phyloP scores from a whole-genome alignment of 1,284 basidiomycete species.

The Cystobasidium sp. region DNA sequence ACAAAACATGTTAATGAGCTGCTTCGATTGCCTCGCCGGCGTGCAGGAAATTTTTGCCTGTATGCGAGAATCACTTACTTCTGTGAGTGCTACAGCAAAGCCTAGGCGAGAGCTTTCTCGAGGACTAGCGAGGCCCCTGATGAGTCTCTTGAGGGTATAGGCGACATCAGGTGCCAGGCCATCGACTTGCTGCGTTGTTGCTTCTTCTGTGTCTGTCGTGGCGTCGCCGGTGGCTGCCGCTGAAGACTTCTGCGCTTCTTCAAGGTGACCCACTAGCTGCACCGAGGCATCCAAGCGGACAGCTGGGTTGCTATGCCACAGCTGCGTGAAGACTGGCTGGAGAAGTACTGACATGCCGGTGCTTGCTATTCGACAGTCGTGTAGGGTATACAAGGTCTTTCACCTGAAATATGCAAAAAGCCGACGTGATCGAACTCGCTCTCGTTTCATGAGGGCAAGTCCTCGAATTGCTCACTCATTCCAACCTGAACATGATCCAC shows the following conservation, averaged over 20 bases:
- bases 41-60: constrained; percentile 19
- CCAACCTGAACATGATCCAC: too few relatives aligned
- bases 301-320: constrained; percentile 30
- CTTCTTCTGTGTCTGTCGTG: constrained; percentile 59
- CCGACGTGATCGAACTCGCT: too few relatives aligned
- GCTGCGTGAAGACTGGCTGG: constrained; percentile 32
- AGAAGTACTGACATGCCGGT: constrained; percentile 29
- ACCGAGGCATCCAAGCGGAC: constrained; percentile 19
- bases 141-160: constrained; percentile 80
- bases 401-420: too few relatives aligned
- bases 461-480: too few relatives aligned
- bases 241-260: constrained; percentile 64
- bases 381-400: too few relatives aligned
- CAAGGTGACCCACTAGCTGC: constrained; percentile 68
- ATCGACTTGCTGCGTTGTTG: constrained; percentile 60
- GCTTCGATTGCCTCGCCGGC: constrained; percentile 1
- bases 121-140: constrained; percentile 86
- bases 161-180: constrained; percentile 84
- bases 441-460: too few relatives aligned
- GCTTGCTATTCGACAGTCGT: background rate
- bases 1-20: background rate
- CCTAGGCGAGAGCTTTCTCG: constrained; percentile 90
- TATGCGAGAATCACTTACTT: constrained; percentile 64
- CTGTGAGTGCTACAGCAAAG: constrained; percentile 93
- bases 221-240: constrained; percentile 62